Evolutionary conservation across 495 filamentous ascomycete species (phyloP), one percentile per base, ranked within the genome.

Genomic region (Symbiotaphrina buchneri): DNA sequence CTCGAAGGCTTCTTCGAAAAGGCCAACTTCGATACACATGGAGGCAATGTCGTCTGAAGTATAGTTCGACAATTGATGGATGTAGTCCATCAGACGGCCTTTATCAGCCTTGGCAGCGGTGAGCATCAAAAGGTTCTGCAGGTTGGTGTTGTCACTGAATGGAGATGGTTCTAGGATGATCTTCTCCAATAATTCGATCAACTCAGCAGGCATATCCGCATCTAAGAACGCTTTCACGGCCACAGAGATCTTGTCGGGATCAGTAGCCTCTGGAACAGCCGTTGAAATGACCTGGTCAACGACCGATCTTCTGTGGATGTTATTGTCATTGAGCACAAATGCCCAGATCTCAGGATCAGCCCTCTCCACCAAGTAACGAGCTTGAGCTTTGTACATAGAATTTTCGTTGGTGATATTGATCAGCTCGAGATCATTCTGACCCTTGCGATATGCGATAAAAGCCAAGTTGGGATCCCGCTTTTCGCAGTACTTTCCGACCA

Each of bases 351-450:
- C 90, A 10, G 61, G 43, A 47, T 95, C 90, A 28, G 74, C 73
- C 32, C 90, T 70, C 40, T 93, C 83, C 27, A 99, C 62, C 20
- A 95, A 74, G 50, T 99, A 95, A 11, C 90, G 72, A 26, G 84
- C 84, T 52, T 99, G 90, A 14, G 81, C 79, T 47, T 78, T 78
- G 65, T 91, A 99, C 90, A 99, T 99, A 6, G 80, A 68, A 57
- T 99, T 99, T 53, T 95, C 90, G 46, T 94, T 99, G 38, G 90
- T 93, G 46, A 99, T 83, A 54, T 69, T 85, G 53, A 99, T 87
- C 34, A 99, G 63, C 49, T 99, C 90, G 22, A 99, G 55, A 45
- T 99, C 90, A 46, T 95, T 95, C 52, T 90, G 81, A 18, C 90
- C 90, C 63, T 99, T 99, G 40, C 73, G 59, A 46, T 93, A 99